Conservation (phyloP, 2,329 filamentous ascomycete species). For the Coleophoma eucalyptorum region DNA sequence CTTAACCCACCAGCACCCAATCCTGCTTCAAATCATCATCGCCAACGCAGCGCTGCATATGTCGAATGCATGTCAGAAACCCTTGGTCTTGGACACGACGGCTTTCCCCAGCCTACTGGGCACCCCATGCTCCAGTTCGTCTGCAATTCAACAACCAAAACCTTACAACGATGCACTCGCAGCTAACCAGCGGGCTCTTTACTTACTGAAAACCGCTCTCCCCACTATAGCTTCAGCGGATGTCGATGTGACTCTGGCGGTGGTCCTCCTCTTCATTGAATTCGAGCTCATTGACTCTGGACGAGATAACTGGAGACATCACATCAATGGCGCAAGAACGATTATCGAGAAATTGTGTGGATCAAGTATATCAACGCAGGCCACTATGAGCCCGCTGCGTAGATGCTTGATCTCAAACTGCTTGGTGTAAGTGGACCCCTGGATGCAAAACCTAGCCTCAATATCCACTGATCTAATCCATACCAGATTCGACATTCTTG, state of each 20-base stretch:
- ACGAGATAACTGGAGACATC: not conserved
- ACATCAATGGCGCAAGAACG: not conserved
- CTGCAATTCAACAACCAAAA: no score
- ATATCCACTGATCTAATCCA: no score
- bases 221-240: constrained; percentile 36
- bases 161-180: constrained; percentile 41
- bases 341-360: no score
- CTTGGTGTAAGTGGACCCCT: not conserved
- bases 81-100: no score
- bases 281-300: not conserved
- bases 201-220: constrained; percentile 32
- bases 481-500: no score
- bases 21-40: constrained; percentile 44
- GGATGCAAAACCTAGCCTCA: no score
- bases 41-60: constrained; percentile 47
- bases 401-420: not conserved
- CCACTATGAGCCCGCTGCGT: constrained; percentile 22
- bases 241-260: constrained; percentile 32
- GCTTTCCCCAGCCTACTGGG: no score
- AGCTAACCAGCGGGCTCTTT: not conserved
- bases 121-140: no score
- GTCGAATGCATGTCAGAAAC: constrained; percentile 33
- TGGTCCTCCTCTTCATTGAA: not conserved
- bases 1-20: constrained; percentile 39
- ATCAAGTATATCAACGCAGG: no score